Conservation (phyloP, 176 grass and related monocot genomes). For the Oryza meyeriana region DNA sequence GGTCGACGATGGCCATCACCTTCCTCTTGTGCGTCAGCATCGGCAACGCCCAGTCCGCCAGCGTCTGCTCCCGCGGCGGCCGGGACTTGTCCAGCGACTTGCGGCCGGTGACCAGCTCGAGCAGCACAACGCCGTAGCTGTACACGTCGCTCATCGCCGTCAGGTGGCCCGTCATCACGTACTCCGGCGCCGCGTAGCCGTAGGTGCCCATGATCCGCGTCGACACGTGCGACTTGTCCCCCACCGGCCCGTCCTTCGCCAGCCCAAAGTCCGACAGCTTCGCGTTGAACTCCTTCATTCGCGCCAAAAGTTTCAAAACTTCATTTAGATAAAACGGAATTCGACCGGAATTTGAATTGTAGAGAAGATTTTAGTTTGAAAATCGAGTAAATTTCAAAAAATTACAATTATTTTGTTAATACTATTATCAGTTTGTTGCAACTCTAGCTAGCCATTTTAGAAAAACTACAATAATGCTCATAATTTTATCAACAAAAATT, state of each 20-base stretch:
- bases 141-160: slow-evolving; percentile 88
- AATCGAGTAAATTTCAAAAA: too few relatives aligned
- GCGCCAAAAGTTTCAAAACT: not conserved
- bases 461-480: too few relatives aligned
- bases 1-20: slow-evolving; percentile 45
- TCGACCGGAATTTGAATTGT: not conserved
- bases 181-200: slow-evolving; percentile 87
- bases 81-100: slow-evolving; percentile 63
- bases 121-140: slow-evolving; percentile 82
- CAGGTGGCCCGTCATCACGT: slow-evolving; percentile 92
- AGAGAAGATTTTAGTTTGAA: too few relatives aligned
- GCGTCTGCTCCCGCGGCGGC: slow-evolving; percentile 63
- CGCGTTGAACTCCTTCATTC: slow-evolving; percentile 47
- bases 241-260: slow-evolving; percentile 73
- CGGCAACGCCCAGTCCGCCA: slow-evolving; percentile 74
- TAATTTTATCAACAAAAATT: too few relatives aligned
- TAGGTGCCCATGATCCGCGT: slow-evolving; percentile 87
- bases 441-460: too few relatives aligned
- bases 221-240: slow-evolving; percentile 76
- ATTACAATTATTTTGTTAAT: too few relatives aligned
- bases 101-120: slow-evolving; percentile 68
- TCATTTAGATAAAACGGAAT: not conserved
- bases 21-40: slow-evolving; percentile 39
- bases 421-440: too few relatives aligned
- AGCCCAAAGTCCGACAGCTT: slow-evolving; percentile 92